Base-by-base conservation (phyloP, 1,139 yeast genomes). In the Chernovozyma aurita region DNA sequence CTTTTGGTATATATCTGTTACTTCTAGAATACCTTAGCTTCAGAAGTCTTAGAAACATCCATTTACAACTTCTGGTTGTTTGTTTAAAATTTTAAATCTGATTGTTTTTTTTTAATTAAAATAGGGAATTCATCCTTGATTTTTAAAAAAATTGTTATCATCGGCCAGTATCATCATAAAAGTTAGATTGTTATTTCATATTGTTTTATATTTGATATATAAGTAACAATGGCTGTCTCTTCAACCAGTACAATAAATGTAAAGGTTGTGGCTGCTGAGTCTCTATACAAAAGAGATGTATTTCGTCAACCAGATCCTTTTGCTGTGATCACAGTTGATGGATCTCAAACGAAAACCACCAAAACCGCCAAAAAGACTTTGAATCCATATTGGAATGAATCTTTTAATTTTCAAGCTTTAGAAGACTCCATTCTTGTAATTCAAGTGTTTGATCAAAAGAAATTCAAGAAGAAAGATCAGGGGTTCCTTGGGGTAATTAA, bases 401-500 rank as follows among this genome's bases (percentile, higher is more conserved):
- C 85, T 4, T 94, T 92, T 56, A 78, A 78, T 76, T 64, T 66
- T 57, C 80, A 78, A 47, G 94, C 92, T 21, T 74, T 73, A 46
- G 96, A 88, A 52, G 85, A 85, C 49, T 84, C 95, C 15, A 86
- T 90, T 32, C 70, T 92, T 40, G 95, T 94, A 7, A 80, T 92
- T 44, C 98, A 92, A 60, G 94, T 92, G 13, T 92, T 94, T 62
- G 98, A 92, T 59, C 97, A 90, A 61, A 90, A 88, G 58, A 92
- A 92, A 63, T 92, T 92, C 67, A 92, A 92, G 59, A 88, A 88
- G 80, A 90, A 88, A 74, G 98, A 92, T 57, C 98, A 92, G 61
- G 98, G 98, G n/a, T 92, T 92, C 50, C 70, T 92, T 36, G 99
- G 99, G 41, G 98, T 92, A 16, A 94, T 94, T 42, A 94, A 92